Evolutionary conservation across 352 stramenopile genomes (phyloP), one percentile per base, ranked within the genome.

Genomic region (Phytopythium cucurbitacearum): DNA sequence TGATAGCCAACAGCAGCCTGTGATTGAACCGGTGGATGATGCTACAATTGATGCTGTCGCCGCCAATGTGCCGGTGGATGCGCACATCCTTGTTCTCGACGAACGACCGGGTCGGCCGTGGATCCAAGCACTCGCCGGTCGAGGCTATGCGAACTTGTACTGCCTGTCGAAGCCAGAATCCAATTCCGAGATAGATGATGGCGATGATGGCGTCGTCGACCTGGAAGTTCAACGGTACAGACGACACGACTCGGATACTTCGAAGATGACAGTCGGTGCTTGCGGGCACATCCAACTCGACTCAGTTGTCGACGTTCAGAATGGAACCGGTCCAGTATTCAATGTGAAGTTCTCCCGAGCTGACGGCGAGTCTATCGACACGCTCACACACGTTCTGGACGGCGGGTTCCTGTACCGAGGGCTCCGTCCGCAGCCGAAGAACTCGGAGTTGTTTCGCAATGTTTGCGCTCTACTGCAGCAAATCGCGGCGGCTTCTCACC

Each of bases 401-500:
- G 50, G 63, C 36, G 64, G 61, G 1, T 76, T 82, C 38, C 36
- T 89, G 3, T 80, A 72, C 45, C 67, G 60, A 13, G 65, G 73
- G 8, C 76, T 89, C 42, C 73, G 71, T 11, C 58, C 60, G 28
- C 71, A 78, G 36, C 49, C 69, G 0, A 83, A 83, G 41, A 81
- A 74, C 5, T 58, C 71, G 0, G 48, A 40, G 2, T 64, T 82
- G 21, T 85, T 89, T 38, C 70, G 70, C 21, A 59, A 51, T 11
- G 32, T 80, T 21, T 78, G 51, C 32, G 49, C 50, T 8, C 61
- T 73, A 12, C 48, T 84, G 28, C 52, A 80, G 33, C 56, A 64
- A 3, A 13, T 87, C 12, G 57, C 75, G 7, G 40, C 54, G 21
- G 51, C 50, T 48, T 60, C 36, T 49, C 53, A 34, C 50, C 8